A percentile compares a stretch with the other conserved stretches of the same genome.
These are phyloP conservation scores for Sordariomycetes sp. DNA, from an alignment of 2,329 filamentous ascomycete genomes.

Conservation along the genomic window DNA sequence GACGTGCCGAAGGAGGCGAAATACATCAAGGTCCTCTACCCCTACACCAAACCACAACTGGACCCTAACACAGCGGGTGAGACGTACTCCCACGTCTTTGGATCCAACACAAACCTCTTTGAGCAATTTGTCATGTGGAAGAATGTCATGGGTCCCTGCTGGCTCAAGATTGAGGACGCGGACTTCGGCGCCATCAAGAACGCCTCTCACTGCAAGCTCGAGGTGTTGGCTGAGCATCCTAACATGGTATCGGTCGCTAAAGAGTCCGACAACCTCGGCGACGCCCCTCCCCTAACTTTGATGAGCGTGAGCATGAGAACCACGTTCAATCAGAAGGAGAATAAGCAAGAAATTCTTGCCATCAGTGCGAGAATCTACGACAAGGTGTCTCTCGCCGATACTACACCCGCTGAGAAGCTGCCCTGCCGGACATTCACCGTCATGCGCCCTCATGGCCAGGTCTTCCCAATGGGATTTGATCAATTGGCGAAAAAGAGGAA, in stretches of 20 bases:
- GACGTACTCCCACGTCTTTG: conserved; percentile 91
- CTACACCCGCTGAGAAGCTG: conserved; percentile 78
- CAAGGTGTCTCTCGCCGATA: conserved; percentile 78
- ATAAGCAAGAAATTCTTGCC: conserved; percentile 91
- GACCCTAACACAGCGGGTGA: conserved; percentile 66
- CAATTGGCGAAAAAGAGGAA: conserved; percentile 61
- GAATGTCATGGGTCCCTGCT: conserved; percentile 97
- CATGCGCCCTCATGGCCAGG: conserved; percentile 67
- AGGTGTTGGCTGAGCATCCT: conserved; percentile 73
- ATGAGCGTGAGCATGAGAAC: conserved; percentile 92
- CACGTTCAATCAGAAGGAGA: conserved; percentile 79
- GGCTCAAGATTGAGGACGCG: conserved; percentile 82
- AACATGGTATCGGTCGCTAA: conserved; percentile 62
- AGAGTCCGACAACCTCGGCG: conserved; percentile 72
- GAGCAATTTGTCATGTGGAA: conserved; percentile 99
- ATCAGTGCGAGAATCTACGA: conserved; percentile 91
- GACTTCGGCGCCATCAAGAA: conserved; percentile 82
- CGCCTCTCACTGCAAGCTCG: conserved; percentile 93
- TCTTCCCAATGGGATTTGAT: conserved; percentile 84
- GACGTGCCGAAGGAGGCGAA: conserved; percentile 81
- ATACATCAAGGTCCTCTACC: conserved; percentile 93
- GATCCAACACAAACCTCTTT: conserved; percentile 85
- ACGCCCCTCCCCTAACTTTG: conserved; percentile 81
- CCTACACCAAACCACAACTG: conserved; percentile 74
- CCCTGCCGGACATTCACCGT: conserved; percentile 87